Base-by-base conservation (phyloP, 148 eudicot genomes). In the Cornus kousa region DNA sequence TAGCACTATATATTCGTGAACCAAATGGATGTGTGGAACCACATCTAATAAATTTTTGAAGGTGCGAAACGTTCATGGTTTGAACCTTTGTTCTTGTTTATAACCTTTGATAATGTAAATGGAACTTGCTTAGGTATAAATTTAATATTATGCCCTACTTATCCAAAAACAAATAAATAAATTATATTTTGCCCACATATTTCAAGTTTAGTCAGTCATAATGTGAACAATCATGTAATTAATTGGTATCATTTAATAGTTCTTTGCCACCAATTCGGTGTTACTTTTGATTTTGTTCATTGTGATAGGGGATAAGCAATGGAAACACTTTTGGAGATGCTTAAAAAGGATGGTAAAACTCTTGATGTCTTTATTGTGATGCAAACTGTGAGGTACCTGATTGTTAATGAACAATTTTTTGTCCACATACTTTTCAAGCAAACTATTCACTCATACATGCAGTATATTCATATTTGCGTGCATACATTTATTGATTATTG, bases 341-440 rank as follows among this genome's bases (percentile, higher is more conserved):
- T 95, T 24, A 84, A 70, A 76, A 90, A 83, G 79, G 97, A 92
- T 66, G 76, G 76, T 43, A 71, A 68, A 70, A 19, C 3, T 77
- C 91, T 90, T 68, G 99, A 95, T 91, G 85, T 70, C 71, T 95
- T 86, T 79, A 93, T 89, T 67, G 75, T 84, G 35, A 76, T 91
- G 84, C 98, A 95, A 77, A 79, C 86, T 57, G 89, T 95, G 90
- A 95, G 99, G 99, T 90, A 83, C 75, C 4, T 23, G 66, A n/a
- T 23, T 24, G 39, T 23, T 74, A 35, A 12, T 46, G 39, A 67
- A 17, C 19, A 4, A 0, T 22, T 76, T 76, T 46, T 43, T 55
- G 7, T 14, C 22, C 65, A 28, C 48, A 53, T 6, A 53, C 68
- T 76, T 33, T 12, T n/a, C 28, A 46, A 67, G 64, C 71, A 67